Evolutionary conservation across 805 yeast species (phyloP), one percentile per base, ranked within the genome.

Genomic region (Candida saitoana): DNA sequence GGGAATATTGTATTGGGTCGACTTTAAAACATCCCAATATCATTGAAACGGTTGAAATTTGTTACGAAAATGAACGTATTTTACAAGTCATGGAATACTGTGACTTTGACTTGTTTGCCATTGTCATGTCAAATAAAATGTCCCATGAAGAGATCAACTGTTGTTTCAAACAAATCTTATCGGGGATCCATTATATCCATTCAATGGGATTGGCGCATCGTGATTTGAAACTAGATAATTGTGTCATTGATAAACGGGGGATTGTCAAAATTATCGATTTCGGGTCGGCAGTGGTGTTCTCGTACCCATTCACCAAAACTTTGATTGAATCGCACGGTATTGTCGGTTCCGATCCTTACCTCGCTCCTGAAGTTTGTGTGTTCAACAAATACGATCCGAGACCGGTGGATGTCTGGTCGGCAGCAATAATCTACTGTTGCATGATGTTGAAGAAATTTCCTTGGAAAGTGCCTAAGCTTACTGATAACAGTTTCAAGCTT

Each of bases 1-100:
- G 90, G n/a, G 95, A 86, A 57, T 86, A 83, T 59, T 84, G 93
- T 63, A 84, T 86, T 44, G 95, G 95, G 12, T 80, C 87, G 17
- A 84, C 91, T 16, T 68, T 86, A 45, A 84, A 82, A 51, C 93
- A 86, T 63, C 88, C 91, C 41, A 85, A 86, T 59, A 77, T 86
- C 48, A 84, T 86, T 51, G 79, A 84, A 55, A 85, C 93, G 2
- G 68, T 85, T 51, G 95, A 86, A 63, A 87, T 65, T 67, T 80
- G 87, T 40, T 79, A 77, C 48, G 84, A 55, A 77, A 88, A 60
- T 52, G 79, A 77, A 50, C 81, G 85, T 74, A 84, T 49, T 82
- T 82, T 67, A 40, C 96, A 91, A 62, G 88, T 93, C 41, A 89
- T 93, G 97, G 99, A 93, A 65, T 91, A 82, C 60, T 87, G 96